Base-by-base conservation (phyloP, 2,329 filamentous ascomycete species). In the Aspergillus sp. region DNA sequence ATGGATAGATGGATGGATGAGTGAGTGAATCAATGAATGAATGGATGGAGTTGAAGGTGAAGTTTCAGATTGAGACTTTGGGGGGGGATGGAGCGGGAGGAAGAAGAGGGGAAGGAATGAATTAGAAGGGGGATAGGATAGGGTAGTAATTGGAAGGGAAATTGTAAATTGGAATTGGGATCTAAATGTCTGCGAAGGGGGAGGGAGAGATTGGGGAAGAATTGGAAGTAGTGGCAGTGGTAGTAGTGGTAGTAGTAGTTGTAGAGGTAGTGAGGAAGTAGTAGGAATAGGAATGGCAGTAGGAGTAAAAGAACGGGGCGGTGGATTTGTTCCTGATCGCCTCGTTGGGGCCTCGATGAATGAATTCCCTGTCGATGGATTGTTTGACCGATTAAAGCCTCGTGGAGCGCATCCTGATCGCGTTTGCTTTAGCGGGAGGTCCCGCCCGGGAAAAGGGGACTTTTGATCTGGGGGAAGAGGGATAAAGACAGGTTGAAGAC, bases 331-430 rank as follows among this genome's bases (percentile, higher is more conserved):
- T 41, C 39, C 28, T 45, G 55, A 41, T 36, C 47, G n/a, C 38
- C 19, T n/a, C n/a, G 21, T 17, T 19, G 30, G 32, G 36, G 25
- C 39, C 28, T 50, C 47, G 17, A 36, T 36, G 32, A 36, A 36
- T 36, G 32, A 17, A 28, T 30, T 28, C 25, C 45, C 39, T 19
- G 25, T 17, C 9, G 53, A 36, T 36, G 25, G 53, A 56, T 51
- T 63, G 58, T 52, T 53, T 58, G 58, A 55, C 51, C 28, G 28
- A 47, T 43, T 36, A 55, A 19, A 23, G 38, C 53, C 30, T 63
- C 47, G 47, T 50, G 51, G 49, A 57, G 60, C 45, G 48, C 57
- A 63, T 63, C 49, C 36, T 63, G 59, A 48, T 55, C 54, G 32
- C 47, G 36, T 61, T 57, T 32, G 54, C 58, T 52, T 62, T 52